A percentile compares a stretch with the other conserved stretches of the same genome.
Conservation (phyloP, 129 eudicot species). For the Flaveria ramosissima region DNA sequence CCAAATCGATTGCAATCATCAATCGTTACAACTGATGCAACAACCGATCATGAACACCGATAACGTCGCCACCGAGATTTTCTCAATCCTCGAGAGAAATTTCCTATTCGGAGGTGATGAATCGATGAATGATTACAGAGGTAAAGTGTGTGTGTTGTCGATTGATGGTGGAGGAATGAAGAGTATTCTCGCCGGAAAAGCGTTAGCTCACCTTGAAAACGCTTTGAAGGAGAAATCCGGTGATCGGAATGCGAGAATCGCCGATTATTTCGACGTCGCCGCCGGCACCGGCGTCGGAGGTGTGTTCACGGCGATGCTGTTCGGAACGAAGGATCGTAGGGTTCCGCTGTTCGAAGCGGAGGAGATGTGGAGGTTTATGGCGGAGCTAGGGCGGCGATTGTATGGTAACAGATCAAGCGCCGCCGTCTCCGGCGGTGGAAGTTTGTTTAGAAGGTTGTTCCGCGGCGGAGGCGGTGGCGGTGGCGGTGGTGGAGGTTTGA, state of each 20-base stretch:
- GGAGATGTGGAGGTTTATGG: slow-evolving; percentile 43
- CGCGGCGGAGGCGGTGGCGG: not conserved
- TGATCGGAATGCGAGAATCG: slow-evolving; percentile 59
- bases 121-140: slow-evolving; percentile 65
- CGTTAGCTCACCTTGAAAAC: slow-evolving; percentile 58
- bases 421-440: not conserved
- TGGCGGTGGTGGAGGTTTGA: not conserved
- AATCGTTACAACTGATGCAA: slow-evolving; percentile 35
- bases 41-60: slow-evolving; percentile 68
- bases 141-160: slow-evolving; percentile 68
- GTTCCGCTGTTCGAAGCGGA: slow-evolving; percentile 39
- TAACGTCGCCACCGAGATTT: slow-evolving; percentile 81
- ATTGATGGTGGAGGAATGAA: slow-evolving; percentile 90
- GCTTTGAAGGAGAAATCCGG: slow-evolving; percentile 71
- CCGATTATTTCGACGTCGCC: slow-evolving; percentile 38
- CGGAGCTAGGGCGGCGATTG: slow-evolving; percentile 37
- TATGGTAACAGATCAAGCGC: slow-evolving; percentile 20
- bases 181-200: slow-evolving; percentile 60
- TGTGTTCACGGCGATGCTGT: slow-evolving; percentile 36
- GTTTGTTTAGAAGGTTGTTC: slow-evolving; percentile 22
- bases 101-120: slow-evolving; percentile 52
- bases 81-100: slow-evolving; percentile 75
- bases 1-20: slow-evolving; percentile 32
- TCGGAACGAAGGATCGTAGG: slow-evolving; percentile 20
- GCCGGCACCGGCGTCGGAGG: slow-evolving; percentile 41